A percentile compares a stretch with the other conserved stretches of the same genome.
Conservation (phyloP, 164 flowering plant species). For the Stephania japonica region DNA sequence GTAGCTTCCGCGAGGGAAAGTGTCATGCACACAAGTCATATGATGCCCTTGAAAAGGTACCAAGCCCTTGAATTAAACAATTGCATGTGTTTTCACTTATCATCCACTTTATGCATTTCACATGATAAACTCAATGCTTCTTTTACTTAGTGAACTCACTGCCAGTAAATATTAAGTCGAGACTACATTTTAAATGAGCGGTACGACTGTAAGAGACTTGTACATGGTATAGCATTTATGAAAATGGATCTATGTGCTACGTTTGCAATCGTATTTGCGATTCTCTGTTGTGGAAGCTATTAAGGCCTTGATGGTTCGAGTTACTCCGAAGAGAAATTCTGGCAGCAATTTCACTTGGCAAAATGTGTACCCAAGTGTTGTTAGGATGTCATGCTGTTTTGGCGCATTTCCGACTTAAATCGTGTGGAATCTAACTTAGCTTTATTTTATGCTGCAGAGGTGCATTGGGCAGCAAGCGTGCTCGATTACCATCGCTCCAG, state of each 20-base stretch:
- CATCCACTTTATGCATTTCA: background rate
- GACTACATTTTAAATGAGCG: background rate
- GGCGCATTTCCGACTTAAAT: background rate
- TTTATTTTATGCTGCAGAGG: conserved; percentile 28
- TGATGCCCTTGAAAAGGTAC: conserved; percentile 38
- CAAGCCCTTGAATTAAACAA: no score
- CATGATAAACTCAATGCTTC: background rate
- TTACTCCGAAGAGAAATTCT: background rate
- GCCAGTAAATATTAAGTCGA: background rate
- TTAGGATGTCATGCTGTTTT: background rate
- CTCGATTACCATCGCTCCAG: conserved; percentile 30
- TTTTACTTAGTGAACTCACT: no score
- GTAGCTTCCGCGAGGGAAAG: conserved; percentile 41
- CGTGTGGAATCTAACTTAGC: background rate
- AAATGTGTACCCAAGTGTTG: background rate
- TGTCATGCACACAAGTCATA: conserved; percentile 54
- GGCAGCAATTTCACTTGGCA: background rate
- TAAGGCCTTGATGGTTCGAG: background rate
- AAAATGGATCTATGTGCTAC: background rate
- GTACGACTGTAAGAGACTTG: background rate
- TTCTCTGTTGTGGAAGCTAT: background rate
- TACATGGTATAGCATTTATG: background rate
- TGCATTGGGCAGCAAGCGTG: conserved; percentile 44
- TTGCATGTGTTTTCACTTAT: background rate
- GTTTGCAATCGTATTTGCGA: background rate